phyloP scores from a whole-genome alignment of 305 asterid genomes.

The Plantago lanceolata region DNA sequence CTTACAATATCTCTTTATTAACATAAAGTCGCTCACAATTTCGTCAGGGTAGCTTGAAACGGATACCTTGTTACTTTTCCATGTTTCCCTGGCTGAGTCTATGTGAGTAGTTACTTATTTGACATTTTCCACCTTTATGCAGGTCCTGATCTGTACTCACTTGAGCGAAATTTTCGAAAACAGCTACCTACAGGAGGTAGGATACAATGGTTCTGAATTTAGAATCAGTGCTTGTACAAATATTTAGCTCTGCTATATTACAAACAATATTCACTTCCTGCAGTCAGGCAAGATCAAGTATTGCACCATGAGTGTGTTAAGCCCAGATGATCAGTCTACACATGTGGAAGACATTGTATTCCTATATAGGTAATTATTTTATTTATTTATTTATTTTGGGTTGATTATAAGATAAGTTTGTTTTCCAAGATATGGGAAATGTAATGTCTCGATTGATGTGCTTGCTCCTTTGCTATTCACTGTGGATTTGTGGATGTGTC shows the following conservation, averaged over 20 bases:
- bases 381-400: slow-evolving; percentile 15
- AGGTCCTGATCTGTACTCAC: slow-evolving; percentile 94
- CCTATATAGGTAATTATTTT: slow-evolving; percentile 61
- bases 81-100: slow-evolving; percentile 3
- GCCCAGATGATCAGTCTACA: slow-evolving; percentile 55
- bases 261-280: slow-evolving; percentile 25
- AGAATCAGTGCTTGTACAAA: slow-evolving; percentile 21
- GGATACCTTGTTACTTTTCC: slow-evolving; percentile 1
- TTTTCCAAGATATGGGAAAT: not conserved
- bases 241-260: slow-evolving; percentile 20
- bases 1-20: too few relatives aligned
- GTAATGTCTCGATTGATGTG: not conserved
- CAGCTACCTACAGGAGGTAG: slow-evolving; percentile 69
- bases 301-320: slow-evolving; percentile 92
- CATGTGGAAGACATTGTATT: slow-evolving; percentile 76
- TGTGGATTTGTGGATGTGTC: slow-evolving; percentile 4
- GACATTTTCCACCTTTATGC: slow-evolving; percentile 29
- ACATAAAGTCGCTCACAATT: too few relatives aligned
- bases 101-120: slow-evolving; percentile 20
- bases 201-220: slow-evolving; percentile 17
- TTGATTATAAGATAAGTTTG: not conserved
- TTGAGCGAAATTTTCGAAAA: slow-evolving; percentile 82
- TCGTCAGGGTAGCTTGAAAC: too few relatives aligned
- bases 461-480: not conserved
- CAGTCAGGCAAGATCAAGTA: slow-evolving; percentile 78